Evolutionary conservation across 345 rosid genomes (phyloP).

Genomic region (Euclidium syriacum): DNA sequence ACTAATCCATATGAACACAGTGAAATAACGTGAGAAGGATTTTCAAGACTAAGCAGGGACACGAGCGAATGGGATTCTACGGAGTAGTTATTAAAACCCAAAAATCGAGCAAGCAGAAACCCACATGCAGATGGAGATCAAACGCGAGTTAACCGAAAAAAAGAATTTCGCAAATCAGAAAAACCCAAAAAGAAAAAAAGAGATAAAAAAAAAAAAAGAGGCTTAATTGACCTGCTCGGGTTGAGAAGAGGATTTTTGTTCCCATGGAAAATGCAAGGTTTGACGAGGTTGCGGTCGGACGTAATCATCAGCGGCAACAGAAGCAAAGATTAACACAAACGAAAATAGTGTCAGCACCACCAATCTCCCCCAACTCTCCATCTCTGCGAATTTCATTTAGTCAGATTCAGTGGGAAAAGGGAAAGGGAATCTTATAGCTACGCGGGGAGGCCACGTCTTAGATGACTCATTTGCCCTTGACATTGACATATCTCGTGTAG

Average conservation of each 20-base stretch:
- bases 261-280: conserved; percentile 64
- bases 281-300: conserved; percentile 74
- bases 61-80: not conserved
- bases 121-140: conserved; percentile 15
- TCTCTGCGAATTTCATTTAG: conserved; percentile 1
- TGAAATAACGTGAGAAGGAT: not conserved
- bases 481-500: not conserved
- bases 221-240: conserved; percentile 67
- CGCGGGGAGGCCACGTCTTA: not conserved
- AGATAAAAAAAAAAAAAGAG: conserved; percentile 8
- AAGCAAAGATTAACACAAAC: conserved; percentile 27
- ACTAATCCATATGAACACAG: not conserved
- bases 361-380: conserved; percentile 9
- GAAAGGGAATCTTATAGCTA: not conserved
- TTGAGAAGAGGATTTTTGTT: conserved; percentile 37
- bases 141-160: not conserved
- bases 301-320: conserved; percentile 49
- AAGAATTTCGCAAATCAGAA: not conserved
- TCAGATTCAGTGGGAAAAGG: conserved; percentile 20
- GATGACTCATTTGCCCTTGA: not conserved
- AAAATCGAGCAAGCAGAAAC: not conserved
- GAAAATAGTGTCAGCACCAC: conserved; percentile 12
- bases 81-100: too few relatives aligned
- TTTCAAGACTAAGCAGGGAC: not conserved
- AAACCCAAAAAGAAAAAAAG: not conserved